Evolutionary conservation across 2,329 filamentous ascomycete genomes (phyloP), one percentile per base, ranked within the genome.

Genomic region (Phyllosticta citrichinensis): DNA sequence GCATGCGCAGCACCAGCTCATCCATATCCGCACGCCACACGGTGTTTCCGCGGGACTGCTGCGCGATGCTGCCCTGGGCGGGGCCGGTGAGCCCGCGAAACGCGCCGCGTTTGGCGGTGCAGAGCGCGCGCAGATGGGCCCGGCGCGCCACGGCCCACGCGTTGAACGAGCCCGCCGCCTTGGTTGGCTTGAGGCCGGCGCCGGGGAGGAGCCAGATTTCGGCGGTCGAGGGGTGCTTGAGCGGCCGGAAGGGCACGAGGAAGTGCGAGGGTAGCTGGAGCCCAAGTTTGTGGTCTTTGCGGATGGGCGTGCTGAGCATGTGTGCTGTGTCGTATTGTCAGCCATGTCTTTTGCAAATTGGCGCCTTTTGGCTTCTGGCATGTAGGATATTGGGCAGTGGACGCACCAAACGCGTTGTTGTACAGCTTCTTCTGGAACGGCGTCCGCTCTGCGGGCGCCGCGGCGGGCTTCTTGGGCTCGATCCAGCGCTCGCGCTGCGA

Each of bases 401-500:
- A 58, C 75, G 30, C 75, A 87, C 86, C 87, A 65, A 83, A 90
- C 2, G 85, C 78, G 65, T 88, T 91, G 47, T 78, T 77, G 30
- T 75, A 75, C 1, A 91, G 74, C 62, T 82, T 80, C 61, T 76
- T 77, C 67, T 86, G 83, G 62, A 89, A 82, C 2, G 78, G 73
- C 2, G 75, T 74, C 14, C 4, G 19, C 2, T 20, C 22, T 3
- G 33, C 35, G 0, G 70, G 66, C 62, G 77, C 78, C 6, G 40
- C 40, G 40, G 40, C 40, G 52, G 71, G 77, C 63, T 74, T 66
- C 57, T 74, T 80, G 14, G 76, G 75, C 50, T 75, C 69, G 61
- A 72, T 72, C 65, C 74, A 71, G 40, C 67, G 69, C 20, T 69
- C 62, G 60, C 71, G 68, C 33, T 74, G 71, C 17, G 68, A 66